These are phyloP conservation scores for Hypocrella siamensis DNA, from an alignment of 2,329 filamentous ascomycete species.

Conservation along the genomic window DNA sequence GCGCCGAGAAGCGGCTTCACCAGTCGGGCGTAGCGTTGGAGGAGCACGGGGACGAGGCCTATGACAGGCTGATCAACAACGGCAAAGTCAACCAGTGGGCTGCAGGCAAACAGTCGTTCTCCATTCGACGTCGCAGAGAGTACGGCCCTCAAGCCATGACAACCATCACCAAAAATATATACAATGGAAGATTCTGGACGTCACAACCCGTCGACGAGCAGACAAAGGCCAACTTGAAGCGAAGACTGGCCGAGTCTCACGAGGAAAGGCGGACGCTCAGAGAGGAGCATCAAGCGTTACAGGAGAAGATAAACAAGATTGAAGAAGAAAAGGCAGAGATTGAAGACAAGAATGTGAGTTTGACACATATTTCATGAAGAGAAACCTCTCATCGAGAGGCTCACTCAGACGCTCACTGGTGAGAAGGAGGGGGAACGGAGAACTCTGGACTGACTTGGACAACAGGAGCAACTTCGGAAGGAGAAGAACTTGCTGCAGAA, in stretches of 20 bases:
- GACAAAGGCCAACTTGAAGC: conserved; percentile 46
- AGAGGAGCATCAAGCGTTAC: conserved; percentile 16
- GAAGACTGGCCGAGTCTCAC: conserved; percentile 28
- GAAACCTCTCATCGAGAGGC: no score
- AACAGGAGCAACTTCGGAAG: conserved; percentile 30
- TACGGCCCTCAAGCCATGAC: conserved; percentile 64
- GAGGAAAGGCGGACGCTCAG: conserved; percentile 19
- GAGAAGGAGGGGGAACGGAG: no score
- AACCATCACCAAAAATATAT: conserved; percentile 47
- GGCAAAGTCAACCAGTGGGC: conserved; percentile 52
- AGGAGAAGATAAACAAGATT: conserved; percentile 23
- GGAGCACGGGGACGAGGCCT: conserved; percentile 52
- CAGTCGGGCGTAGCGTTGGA: conserved; percentile 46
- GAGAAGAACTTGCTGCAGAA: conserved; percentile 56
- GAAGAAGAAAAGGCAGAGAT: conserved; percentile 26
- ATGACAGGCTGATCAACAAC: conserved; percentile 43
- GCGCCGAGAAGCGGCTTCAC: conserved; percentile 55
- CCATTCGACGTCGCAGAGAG: conserved; percentile 56
- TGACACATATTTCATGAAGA: no score
- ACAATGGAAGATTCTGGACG: conserved; percentile 53
- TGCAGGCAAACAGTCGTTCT: conserved; percentile 47
- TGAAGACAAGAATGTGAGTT: conserved; percentile 19
- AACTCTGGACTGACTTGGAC: conserved; percentile 7
- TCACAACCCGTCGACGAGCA: conserved; percentile 57
- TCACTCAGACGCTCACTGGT: no score